A percentile compares a stretch with the other conserved stretches of the same genome.
Evolutionary conservation across 257 asterid genomes (phyloP).

Genomic region (Avicennia marina): DNA sequence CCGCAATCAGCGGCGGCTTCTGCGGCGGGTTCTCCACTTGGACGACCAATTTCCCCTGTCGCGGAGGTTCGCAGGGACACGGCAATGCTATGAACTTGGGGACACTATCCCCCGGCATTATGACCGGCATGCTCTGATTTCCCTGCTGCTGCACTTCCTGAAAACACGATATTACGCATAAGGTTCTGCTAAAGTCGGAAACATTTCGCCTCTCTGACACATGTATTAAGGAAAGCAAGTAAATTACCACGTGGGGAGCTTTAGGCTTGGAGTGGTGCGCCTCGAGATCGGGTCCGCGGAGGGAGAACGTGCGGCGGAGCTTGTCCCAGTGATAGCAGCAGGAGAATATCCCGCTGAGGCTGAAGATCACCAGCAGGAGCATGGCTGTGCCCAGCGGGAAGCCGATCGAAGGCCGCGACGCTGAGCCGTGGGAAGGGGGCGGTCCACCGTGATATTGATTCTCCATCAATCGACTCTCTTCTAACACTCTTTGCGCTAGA

Average conservation of each 20-base stretch:
- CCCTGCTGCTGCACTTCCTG: constrained; percentile 46
- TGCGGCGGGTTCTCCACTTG: constrained; percentile 38
- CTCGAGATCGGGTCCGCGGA: constrained; percentile 40
- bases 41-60: constrained; percentile 22
- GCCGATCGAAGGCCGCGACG: constrained; percentile 78
- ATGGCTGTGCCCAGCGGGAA: constrained; percentile 95
- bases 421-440: constrained; percentile 29
- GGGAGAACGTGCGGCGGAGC: constrained; percentile 61
- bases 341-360: constrained; percentile 86
- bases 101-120: constrained; percentile 75
- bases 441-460: constrained; percentile 40
- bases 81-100: constrained; percentile 71
- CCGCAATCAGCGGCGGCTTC: constrained; percentile 27
- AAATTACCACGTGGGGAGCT: too few relatives aligned
- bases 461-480: too few relatives aligned
- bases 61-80: constrained; percentile 55
- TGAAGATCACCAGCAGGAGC: constrained; percentile 64
- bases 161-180: not conserved
- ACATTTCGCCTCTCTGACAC: too few relatives aligned
- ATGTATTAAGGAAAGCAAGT: too few relatives aligned
- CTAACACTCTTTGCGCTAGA: too few relatives aligned
- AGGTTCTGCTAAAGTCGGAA: too few relatives aligned
- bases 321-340: constrained; percentile 98
- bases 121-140: constrained; percentile 58
- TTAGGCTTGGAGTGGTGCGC: constrained; percentile 45